A percentile compares a stretch with the other conserved stretches of the same genome.
Conservation (phyloP, 2,329 filamentous ascomycete species). For the Aspergillus sp. region DNA sequence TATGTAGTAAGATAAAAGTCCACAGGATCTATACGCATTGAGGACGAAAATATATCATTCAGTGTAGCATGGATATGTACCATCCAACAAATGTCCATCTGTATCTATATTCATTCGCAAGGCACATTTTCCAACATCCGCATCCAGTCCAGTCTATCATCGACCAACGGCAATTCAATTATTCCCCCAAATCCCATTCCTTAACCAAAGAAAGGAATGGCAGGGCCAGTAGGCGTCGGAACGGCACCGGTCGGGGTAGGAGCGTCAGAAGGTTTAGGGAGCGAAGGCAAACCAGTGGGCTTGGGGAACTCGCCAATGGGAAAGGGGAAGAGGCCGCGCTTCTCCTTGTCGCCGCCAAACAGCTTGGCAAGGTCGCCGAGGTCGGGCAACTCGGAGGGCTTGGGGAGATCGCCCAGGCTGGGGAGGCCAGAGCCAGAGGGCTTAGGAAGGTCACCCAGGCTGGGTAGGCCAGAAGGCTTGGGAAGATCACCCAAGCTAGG, state of each 20-base stretch:
- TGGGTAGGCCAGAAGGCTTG: neutral
- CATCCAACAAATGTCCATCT: too few relatives aligned
- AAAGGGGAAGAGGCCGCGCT: neutral
- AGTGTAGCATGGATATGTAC: too few relatives aligned
- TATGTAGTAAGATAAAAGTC: neutral
- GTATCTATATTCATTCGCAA: neutral
- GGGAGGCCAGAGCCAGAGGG: neutral
- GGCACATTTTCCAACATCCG: neutral
- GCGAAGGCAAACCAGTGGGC: neutral
- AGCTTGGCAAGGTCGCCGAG: neutral
- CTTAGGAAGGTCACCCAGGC: neutral
- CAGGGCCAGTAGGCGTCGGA: neutral
- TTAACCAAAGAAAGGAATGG: neutral
- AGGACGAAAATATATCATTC: too few relatives aligned
- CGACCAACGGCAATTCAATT: neutral
- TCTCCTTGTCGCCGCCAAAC: neutral
- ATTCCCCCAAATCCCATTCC: neutral
- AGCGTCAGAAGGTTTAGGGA: neutral
- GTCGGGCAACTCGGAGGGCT: neutral
- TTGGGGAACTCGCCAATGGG: neutral
- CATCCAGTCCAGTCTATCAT: neutral
- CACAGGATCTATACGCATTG: neutral
- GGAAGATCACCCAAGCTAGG: too few relatives aligned
- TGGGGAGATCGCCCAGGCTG: neutral
- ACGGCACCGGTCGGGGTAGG: neutral